Evolutionary conservation across 345 rosid genomes (phyloP).

Genomic region (Acer yangbiense): DNA sequence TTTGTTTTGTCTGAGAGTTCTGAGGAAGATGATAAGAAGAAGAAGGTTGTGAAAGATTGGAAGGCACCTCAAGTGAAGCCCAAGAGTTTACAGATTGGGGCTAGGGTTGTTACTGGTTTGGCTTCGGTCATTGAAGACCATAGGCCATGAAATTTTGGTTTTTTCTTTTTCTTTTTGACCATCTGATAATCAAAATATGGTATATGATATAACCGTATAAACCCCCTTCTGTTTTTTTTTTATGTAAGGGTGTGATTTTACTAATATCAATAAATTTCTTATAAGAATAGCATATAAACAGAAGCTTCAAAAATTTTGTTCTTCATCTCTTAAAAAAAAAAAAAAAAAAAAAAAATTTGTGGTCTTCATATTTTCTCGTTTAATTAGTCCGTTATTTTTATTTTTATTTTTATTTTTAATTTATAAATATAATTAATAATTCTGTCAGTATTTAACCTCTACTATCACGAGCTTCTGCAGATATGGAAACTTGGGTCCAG

Average conservation of each 20-base stretch:
- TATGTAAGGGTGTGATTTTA: conserved; percentile 49
- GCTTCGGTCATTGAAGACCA: conserved; percentile 49
- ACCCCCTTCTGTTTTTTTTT: conserved; percentile 52
- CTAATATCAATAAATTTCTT: conserved; percentile 33
- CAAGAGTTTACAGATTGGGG: conserved; percentile 41
- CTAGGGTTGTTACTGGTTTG: conserved; percentile 56
- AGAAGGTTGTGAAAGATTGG: conserved; percentile 31
- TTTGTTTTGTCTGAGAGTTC: conserved; percentile 29
- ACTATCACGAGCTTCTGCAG: neutral
- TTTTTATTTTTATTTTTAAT: too few species aligned
- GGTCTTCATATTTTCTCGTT: neutral
- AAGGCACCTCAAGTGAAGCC: conserved; percentile 51
- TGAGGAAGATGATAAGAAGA: conserved; percentile 36
- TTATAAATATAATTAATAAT: neutral
- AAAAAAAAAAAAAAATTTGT: neutral
- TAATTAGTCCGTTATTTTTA: too few species aligned
- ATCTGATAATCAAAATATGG: conserved; percentile 19
- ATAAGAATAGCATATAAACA: neutral
- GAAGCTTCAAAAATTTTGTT: too few species aligned
- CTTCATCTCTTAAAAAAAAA: neutral
- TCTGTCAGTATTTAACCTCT: neutral
- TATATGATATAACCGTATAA: conserved; percentile 21
- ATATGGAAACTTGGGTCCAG: neutral
- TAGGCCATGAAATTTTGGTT: conserved; percentile 25
- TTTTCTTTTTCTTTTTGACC: neutral